Base-by-base conservation (phyloP, 768 basidiomycete species). In the Xanthoconium purpureum region DNA sequence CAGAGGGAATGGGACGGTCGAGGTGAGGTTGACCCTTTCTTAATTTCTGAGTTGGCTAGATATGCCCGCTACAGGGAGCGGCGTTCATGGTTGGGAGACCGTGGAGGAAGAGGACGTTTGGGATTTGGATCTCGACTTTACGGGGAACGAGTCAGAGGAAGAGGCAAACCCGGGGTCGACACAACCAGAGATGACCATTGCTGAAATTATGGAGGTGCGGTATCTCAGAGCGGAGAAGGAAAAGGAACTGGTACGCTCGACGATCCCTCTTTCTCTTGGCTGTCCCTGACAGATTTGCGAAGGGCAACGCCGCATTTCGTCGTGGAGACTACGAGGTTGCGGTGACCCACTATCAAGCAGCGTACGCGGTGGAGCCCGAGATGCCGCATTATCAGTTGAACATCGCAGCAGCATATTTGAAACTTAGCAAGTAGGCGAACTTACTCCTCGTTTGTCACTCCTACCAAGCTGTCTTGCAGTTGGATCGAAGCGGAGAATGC, bases 1-100 rank as follows among this genome's bases (percentile, higher is more conserved):
- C 82, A 85, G 63, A 73, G 84, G 46, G 88, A 89, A 63, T 89
- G 88, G 88, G 88, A 89, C 59, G 87, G 87, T 6, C 75, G 88
- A 59, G 88, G 88, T 61, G 58, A 56, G 66, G 53, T 43, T 12
- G 24, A 15, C 50, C 32, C n/a, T 5, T 20, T 51, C 45, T 24
- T 44, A 14, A 3, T 28, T 1, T 17, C 4, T 20, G 12, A 37
- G 18, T 18, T 36, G 37, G 24, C 53, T 66, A 30, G 42, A 56
- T 30, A 10, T 9, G 45, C 5, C 24, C 37, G 45, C 20, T 49
- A 20, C 56, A 77, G 76, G 76, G 13, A 84, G 81, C 51, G 87
- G 88, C 5, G 77, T 89, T 4, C 80, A 75, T 63, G 87, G 86
- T 1, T 90, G 88, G 88, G 86, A 84, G 62, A 87, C 85, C 12